These are phyloP conservation scores for Lipomyces yamadae DNA, from an alignment of 805 yeast species.

Conservation along the genomic window DNA sequence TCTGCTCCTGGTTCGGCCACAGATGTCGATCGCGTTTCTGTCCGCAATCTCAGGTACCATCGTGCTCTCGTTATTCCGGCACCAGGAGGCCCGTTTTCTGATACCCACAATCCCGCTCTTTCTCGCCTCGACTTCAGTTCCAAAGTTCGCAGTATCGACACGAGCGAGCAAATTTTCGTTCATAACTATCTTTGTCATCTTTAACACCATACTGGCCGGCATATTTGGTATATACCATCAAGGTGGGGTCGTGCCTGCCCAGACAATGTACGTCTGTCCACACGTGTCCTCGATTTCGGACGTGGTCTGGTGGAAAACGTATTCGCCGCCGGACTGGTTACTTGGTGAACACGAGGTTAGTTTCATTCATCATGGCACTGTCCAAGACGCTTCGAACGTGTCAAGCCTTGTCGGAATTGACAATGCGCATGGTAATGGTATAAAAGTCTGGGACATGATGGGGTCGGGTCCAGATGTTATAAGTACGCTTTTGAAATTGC, in stretches of 20 bases:
- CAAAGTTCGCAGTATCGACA: constrained; percentile 35
- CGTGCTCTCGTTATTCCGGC: constrained; percentile 74
- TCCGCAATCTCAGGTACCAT: constrained; percentile 66
- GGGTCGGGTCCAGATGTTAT: constrained; percentile 50
- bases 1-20: constrained; percentile 52
- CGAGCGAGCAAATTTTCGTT: constrained; percentile 18
- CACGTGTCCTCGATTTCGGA: constrained; percentile 42
- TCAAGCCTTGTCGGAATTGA: constrained; percentile 20
- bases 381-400: constrained; percentile 26
- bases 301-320: constrained; percentile 90
- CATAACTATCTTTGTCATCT: constrained; percentile 60
- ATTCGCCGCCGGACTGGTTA: constrained; percentile 91
- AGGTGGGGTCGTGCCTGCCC: constrained; percentile 81
- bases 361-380: constrained; percentile 38
- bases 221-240: constrained; percentile 87
- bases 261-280: constrained; percentile 44
- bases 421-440: constrained; percentile 17
- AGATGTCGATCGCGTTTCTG: constrained; percentile 40
- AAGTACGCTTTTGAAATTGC: constrained; percentile 36
- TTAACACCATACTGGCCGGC: constrained; percentile 62
- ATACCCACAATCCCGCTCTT: constrained; percentile 76
- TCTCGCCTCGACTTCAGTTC: constrained; percentile 41
- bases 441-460: constrained; percentile 54
- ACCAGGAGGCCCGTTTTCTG: constrained; percentile 91
- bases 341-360: constrained; percentile 47